Evolutionary conservation across 2,329 filamentous ascomycete genomes (phyloP).

Genomic region (Myriosclerotinia scirpicola): DNA sequence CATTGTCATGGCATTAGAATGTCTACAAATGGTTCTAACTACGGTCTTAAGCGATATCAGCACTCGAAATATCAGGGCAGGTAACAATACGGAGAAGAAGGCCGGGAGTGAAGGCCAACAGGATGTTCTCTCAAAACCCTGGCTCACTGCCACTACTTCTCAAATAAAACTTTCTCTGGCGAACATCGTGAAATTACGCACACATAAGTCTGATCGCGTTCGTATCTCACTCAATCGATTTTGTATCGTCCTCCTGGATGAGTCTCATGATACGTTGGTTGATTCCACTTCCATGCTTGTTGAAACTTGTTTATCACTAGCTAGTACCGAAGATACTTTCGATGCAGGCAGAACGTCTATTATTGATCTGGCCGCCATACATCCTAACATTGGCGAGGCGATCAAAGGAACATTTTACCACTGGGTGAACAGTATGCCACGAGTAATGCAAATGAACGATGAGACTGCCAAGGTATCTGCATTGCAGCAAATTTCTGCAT

Average conservation of each 20-base stretch:
- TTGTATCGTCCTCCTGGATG: slow-evolving; percentile 73
- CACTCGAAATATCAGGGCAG: slow-evolving; percentile 44
- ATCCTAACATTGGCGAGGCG: slow-evolving; percentile 60
- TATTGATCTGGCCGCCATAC: slow-evolving; percentile 60
- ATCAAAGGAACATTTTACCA: slow-evolving; percentile 72
- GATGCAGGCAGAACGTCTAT: slow-evolving; percentile 49
- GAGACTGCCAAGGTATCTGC: slow-evolving; percentile 72
- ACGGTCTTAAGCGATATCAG: slow-evolving; percentile 59
- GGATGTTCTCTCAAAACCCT: slow-evolving; percentile 49
- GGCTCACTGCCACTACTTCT: slow-evolving; percentile 76
- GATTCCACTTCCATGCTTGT: slow-evolving; percentile 71
- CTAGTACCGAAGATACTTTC: slow-evolving; percentile 46
- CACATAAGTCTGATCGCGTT: slow-evolving; percentile 68
- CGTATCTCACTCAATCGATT: slow-evolving; percentile 65
- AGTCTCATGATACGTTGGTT: slow-evolving; percentile 71
- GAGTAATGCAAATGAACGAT: slow-evolving; percentile 80
- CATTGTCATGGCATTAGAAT: slow-evolving; percentile 60
- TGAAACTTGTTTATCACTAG: slow-evolving; percentile 76
- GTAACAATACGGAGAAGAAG: slow-evolving; percentile 26
- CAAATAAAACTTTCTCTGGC: slow-evolving; percentile 83
- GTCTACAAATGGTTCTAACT: slow-evolving; percentile 55
- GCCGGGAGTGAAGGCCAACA: slow-evolving; percentile 42
- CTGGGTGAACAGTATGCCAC: slow-evolving; percentile 78
- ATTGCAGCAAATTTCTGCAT: slow-evolving; percentile 73
- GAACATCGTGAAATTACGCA: slow-evolving; percentile 72